Evolutionary conservation across 257 asterid species (phyloP).

Genomic region (Nicotiana benthamiana): DNA sequence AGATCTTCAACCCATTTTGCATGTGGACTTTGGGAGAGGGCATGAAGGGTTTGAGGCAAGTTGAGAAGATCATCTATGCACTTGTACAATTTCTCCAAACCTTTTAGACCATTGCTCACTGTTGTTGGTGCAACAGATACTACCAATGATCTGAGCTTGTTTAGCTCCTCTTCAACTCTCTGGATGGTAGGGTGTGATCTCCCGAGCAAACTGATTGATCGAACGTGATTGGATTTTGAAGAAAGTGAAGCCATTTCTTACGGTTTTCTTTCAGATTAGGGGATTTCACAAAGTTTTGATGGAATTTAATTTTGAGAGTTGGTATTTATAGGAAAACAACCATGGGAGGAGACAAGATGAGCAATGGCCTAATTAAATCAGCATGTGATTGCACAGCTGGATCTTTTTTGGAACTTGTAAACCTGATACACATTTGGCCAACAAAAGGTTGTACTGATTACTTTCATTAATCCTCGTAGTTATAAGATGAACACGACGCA

Average conservation of each 20-base stretch:
- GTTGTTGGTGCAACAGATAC: not conserved
- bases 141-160: conserved; percentile 6
- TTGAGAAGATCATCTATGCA: conserved; percentile 25
- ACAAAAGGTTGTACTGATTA: not conserved
- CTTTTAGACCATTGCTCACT: conserved; percentile 7
- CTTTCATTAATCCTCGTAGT: not conserved
- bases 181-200: conserved; percentile 9
- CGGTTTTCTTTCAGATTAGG: not conserved
- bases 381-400: conserved; percentile 3
- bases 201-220: conserved; percentile 7
- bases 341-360: not conserved
- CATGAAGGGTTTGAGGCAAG: conserved; percentile 8
- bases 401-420: not conserved
- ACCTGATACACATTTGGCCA: not conserved
- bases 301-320: not conserved
- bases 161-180: conserved; percentile 10
- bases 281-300: not conserved
- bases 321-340: conserved; percentile 1
- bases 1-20: conserved; percentile 10
- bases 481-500: not conserved
- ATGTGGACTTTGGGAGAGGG: not conserved
- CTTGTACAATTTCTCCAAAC: conserved; percentile 14
- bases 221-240: not conserved
- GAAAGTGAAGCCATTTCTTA: not conserved
- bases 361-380: not conserved